phyloP scores from a whole-genome alignment of 345 rosid genomes.

The Rhodamnia argentea region DNA sequence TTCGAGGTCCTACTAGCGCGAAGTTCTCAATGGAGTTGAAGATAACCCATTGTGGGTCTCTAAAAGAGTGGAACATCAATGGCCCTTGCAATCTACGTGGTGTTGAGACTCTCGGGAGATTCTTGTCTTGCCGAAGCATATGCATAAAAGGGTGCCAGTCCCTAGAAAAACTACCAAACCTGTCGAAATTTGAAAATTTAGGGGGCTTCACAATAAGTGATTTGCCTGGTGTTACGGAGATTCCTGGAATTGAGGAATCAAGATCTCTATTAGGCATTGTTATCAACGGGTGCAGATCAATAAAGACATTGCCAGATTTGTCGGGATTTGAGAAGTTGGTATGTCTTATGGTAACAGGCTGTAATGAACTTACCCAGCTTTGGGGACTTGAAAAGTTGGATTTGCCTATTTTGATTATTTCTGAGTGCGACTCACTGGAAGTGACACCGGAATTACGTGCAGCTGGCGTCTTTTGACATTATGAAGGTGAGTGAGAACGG shows the following conservation, averaged over 20 bases:
- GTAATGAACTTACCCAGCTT: not conserved
- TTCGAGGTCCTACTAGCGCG: not conserved
- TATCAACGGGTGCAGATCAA: fast-evolving
- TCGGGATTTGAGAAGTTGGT: not conserved
- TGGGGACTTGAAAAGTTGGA: not conserved
- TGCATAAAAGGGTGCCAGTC: too few species aligned
- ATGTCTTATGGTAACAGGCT: fast-evolving
- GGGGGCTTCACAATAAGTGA: too few species aligned
- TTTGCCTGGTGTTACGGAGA: too few species aligned
- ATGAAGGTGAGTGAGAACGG: too few species aligned
- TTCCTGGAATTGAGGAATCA: too few species aligned
- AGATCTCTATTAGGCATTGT: too few species aligned
- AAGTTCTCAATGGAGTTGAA: not conserved
- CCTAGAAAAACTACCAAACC: too few species aligned
- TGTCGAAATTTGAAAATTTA: too few species aligned
- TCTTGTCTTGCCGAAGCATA: too few species aligned
- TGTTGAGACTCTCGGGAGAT: not conserved
- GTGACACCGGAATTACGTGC: too few species aligned
- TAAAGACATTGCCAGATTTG: not conserved
- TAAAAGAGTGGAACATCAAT: not conserved
- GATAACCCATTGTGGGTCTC: not conserved
- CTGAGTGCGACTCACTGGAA: not conserved
- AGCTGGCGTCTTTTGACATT: too few species aligned
- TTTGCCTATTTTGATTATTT: not conserved
- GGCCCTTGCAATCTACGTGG: not conserved